These are phyloP conservation scores for Leavenworthia alabamica DNA, from an alignment of 345 rosid species.

Conservation along the genomic window DNA sequence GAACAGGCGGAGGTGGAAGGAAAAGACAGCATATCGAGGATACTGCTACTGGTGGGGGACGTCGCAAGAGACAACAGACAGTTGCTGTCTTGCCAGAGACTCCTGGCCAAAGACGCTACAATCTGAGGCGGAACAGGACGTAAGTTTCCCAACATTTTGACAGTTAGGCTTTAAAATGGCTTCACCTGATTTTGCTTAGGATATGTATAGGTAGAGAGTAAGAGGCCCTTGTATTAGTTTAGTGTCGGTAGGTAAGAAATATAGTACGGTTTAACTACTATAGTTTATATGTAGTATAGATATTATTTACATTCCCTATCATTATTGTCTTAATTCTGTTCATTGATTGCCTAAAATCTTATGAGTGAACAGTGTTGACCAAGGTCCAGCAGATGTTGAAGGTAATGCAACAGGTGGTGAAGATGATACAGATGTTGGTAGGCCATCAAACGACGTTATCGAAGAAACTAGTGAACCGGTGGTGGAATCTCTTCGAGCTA, in stretches of 20 bases:
- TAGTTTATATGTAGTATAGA: not conserved
- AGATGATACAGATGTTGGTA: slow-evolving; percentile 28
- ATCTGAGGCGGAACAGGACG: slow-evolving; percentile 69
- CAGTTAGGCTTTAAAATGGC: not conserved
- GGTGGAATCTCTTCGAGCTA: slow-evolving; percentile 34
- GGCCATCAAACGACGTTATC: slow-evolving; percentile 24
- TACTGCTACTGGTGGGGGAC: slow-evolving; percentile 54
- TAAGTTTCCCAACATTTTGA: slow-evolving; percentile 38
- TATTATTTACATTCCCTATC: not conserved
- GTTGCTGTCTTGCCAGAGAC: slow-evolving; percentile 40
- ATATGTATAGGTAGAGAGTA: not conserved
- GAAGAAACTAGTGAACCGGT: slow-evolving; percentile 36
- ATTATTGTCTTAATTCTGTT: slow-evolving; percentile 10
- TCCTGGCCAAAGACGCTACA: slow-evolving; percentile 66
- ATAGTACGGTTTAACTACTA: not conserved
- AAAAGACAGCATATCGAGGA: slow-evolving; percentile 59
- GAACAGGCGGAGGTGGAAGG: slow-evolving; percentile 33
- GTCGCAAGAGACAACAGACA: slow-evolving; percentile 55
- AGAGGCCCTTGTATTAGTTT: not conserved
- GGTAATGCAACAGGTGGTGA: slow-evolving; percentile 24
- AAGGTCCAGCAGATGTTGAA: slow-evolving; percentile 34
- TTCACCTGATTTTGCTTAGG: slow-evolving; percentile 16
- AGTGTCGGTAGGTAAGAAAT: not conserved
- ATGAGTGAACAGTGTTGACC: slow-evolving; percentile 36
- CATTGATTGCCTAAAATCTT: slow-evolving; percentile 10